Percentiles rank a stretch among this genome's conserved stretches.
Evolutionary conservation across 75 land plant species (phyloP).

Genomic region (Pseudotsuga menziesii): DNA sequence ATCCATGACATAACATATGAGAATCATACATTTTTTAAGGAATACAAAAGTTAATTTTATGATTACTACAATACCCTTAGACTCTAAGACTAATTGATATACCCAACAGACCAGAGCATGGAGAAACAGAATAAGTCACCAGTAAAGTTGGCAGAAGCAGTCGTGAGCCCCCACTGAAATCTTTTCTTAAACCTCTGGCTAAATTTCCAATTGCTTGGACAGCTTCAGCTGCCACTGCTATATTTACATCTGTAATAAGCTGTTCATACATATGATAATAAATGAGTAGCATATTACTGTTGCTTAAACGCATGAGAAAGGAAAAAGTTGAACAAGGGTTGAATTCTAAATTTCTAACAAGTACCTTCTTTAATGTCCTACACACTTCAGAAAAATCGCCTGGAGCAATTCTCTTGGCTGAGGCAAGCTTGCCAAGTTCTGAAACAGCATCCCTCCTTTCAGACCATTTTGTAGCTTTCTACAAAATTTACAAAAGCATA

Average conservation of each 20-base stretch:
- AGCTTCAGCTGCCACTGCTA: conserved; percentile 97
- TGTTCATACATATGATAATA: conserved; percentile 24
- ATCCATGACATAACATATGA: background rate
- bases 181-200: conserved; percentile 77
- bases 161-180: conserved; percentile 77
- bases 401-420: conserved; percentile 80
- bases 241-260: conserved; percentile 97
- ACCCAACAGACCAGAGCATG: background rate
- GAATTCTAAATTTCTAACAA: no score
- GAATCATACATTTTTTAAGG: background rate
- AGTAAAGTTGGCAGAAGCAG: conserved; percentile 81
- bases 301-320: background rate
- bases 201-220: conserved; percentile 96
- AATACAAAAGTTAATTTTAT: background rate
- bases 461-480: conserved; percentile 99
- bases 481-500: conserved; percentile 10
- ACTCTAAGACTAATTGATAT: background rate
- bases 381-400: conserved; percentile 96
- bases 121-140: conserved; percentile 33
- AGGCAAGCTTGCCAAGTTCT: conserved; percentile 92
- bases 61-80: background rate
- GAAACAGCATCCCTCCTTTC: conserved; percentile 98
- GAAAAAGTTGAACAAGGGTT: no score
- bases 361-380: conserved; percentile 91
- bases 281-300: background rate